Percentiles rank a stretch among this genome's conserved stretches.
phyloP scores from a whole-genome alignment of 2,329 filamentous ascomycete genomes.

The Thermochaetoides dissita region DNA sequence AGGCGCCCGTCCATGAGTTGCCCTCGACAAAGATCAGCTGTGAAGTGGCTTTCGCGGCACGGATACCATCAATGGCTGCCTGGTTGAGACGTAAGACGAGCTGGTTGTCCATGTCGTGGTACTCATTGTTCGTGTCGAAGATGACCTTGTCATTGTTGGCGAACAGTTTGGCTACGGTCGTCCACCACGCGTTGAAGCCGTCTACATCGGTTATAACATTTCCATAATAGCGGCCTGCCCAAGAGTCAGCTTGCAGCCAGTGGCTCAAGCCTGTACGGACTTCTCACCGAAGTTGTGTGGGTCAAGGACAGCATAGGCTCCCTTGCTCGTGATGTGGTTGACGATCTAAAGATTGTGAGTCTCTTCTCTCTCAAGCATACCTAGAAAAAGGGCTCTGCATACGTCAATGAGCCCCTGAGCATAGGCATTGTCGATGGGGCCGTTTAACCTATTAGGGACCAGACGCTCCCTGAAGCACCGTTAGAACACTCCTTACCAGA shows the following conservation, averaged over 20 bases:
- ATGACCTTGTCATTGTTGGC: constrained; percentile 27
- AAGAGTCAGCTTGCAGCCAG: too few relatives aligned
- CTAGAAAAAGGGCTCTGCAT: neutral
- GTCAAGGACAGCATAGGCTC: too few relatives aligned
- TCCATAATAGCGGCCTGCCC: constrained; percentile 31
- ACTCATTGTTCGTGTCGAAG: constrained; percentile 57
- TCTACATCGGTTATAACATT: constrained; percentile 34
- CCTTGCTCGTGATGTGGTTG: constrained; percentile 18
- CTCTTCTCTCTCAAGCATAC: constrained; percentile 4
- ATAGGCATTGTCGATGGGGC: constrained; percentile 10
- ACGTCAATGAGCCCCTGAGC: constrained; percentile 23
- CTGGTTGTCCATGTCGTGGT: constrained; percentile 45
- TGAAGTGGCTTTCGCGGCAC: constrained; percentile 39
- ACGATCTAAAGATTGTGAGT: constrained; percentile 20
- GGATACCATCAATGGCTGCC: constrained; percentile 48
- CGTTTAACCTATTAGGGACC: too few relatives aligned
- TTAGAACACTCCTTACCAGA: too few relatives aligned
- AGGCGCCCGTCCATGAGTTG: constrained; percentile 39
- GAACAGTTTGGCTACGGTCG: too few relatives aligned
- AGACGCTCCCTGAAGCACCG: too few relatives aligned
- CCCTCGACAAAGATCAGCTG: constrained; percentile 44
- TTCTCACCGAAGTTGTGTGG: too few relatives aligned
- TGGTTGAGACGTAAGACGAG: constrained; percentile 49
- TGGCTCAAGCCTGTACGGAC: too few relatives aligned
- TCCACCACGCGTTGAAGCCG: too few relatives aligned